phyloP scores from a whole-genome alignment of 139 green algal species.

The Volvox africanus region DNA sequence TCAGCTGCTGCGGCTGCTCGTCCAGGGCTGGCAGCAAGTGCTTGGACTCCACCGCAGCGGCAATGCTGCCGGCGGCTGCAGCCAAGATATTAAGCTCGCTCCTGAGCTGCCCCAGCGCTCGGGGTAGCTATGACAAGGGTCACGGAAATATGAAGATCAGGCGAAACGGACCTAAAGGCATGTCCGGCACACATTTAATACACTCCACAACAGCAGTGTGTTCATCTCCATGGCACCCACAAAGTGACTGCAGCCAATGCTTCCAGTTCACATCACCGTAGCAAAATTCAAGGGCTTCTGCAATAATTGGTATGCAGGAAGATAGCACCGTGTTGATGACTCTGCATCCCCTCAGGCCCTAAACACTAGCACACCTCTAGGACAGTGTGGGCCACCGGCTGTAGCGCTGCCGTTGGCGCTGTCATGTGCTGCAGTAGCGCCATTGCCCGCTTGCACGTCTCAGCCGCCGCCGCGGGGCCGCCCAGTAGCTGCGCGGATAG shows the following conservation, averaged over 20 bases:
- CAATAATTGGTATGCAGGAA: too few species aligned
- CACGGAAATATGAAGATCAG: too few species aligned
- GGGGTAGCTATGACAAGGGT: conserved; percentile 12
- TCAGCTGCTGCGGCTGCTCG: neutral
- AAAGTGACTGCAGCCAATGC: too few species aligned
- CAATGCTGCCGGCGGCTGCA: conserved; percentile 59
- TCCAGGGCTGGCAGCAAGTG: conserved; percentile 35
- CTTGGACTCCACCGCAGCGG: conserved; percentile 63
- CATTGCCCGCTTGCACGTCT: neutral
- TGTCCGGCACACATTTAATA: too few species aligned
- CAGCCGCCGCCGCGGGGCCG: conserved; percentile 16
- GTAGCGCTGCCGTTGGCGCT: conserved; percentile 30
- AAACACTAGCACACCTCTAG: conserved; percentile 21
- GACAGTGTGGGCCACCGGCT: conserved; percentile 38
- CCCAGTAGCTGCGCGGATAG: conserved; percentile 45
- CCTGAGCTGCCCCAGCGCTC: neutral
- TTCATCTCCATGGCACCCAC: too few species aligned
- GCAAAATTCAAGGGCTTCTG: too few species aligned
- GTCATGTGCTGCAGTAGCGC: conserved; percentile 50
- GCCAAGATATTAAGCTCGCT: conserved; percentile 57
- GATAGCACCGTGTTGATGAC: too few species aligned
- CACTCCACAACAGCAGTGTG: too few species aligned
- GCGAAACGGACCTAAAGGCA: too few species aligned
- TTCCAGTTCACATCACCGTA: too few species aligned
- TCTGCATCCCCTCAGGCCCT: too few species aligned